Evolutionary conservation across 257 asterid species (phyloP).

Genomic region (Linaria vulgaris): DNA sequence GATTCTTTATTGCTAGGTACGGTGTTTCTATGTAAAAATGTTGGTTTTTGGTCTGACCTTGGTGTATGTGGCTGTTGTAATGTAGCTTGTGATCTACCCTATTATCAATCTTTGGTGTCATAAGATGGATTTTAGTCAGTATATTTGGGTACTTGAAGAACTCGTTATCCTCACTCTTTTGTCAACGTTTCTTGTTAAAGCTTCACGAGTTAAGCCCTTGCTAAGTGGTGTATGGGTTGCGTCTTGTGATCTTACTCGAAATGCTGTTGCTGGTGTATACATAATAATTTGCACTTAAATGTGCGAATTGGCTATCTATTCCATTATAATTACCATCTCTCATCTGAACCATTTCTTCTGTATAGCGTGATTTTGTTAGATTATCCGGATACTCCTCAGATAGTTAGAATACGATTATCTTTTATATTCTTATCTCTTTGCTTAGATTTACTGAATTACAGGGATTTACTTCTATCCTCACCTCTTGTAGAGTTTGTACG

Average conservation of each 20-base stretch:
- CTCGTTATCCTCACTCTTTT: constrained; percentile 81
- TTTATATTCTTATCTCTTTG: too few species aligned
- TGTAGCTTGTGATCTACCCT: constrained; percentile 93
- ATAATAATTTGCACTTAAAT: background rate
- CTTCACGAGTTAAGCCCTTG: constrained; percentile 73
- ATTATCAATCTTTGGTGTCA: constrained; percentile 85
- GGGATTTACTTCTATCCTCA: too few species aligned
- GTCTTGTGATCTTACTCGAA: constrained; percentile 25
- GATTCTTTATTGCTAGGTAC: too few species aligned
- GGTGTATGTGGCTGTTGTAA: constrained; percentile 6
- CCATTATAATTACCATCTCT: background rate
- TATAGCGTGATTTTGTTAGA: background rate
- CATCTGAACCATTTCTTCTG: background rate
- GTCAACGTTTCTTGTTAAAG: constrained; percentile 59
- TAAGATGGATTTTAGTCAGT: constrained; percentile 86
- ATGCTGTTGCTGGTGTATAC: background rate
- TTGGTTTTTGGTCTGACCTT: constrained; percentile 21
- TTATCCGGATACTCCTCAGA: too few species aligned
- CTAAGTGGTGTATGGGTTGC: constrained; percentile 98
- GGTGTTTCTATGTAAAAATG: too few species aligned
- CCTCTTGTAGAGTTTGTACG: too few species aligned
- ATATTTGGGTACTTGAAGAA: constrained; percentile 92
- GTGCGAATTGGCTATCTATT: background rate
- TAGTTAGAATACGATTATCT: too few species aligned
- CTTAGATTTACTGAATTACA: too few species aligned